These are phyloP conservation scores for Claviceps fusiformis DNA, from an alignment of 2,329 filamentous ascomycete species.

Conservation along the genomic window DNA sequence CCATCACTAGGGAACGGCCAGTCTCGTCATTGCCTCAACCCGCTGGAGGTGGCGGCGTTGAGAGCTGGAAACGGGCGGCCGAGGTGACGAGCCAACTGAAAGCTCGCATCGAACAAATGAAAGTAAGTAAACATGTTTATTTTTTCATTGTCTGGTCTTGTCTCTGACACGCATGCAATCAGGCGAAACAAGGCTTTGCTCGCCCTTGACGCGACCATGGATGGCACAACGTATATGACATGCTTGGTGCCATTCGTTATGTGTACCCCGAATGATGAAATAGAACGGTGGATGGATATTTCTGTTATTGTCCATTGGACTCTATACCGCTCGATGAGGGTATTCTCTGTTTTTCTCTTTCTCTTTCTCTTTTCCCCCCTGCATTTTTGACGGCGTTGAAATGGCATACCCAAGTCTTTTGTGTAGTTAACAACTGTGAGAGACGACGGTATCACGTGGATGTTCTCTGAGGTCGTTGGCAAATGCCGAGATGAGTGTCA, in stretches of 20 bases:
- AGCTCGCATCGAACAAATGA: slow-evolving; percentile 97
- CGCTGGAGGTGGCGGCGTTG: slow-evolving; percentile 27
- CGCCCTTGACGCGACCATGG: slow-evolving; percentile 12
- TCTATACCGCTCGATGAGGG: not conserved
- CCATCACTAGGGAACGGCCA: slow-evolving; percentile 18
- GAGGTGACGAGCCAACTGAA: slow-evolving; percentile 97
- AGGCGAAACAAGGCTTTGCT: slow-evolving; percentile 18
- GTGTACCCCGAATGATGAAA: not conserved
- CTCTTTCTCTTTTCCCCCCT: slow-evolving; percentile 4
- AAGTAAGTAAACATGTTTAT: slow-evolving; percentile 33
- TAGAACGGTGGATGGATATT: not conserved
- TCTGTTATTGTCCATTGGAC: not conserved
- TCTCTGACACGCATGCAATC: not conserved
- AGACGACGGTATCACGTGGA: not conserved
- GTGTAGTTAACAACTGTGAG: slow-evolving; percentile 7
- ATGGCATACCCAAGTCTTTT: slow-evolving; percentile 18
- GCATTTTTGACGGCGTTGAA: slow-evolving; percentile 22
- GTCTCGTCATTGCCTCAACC: slow-evolving; percentile 23
- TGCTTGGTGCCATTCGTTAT: slow-evolving; percentile 2
- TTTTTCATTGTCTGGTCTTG: not conserved
- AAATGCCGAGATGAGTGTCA: not conserved
- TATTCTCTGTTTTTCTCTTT: slow-evolving; percentile 1
- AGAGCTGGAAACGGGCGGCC: slow-evolving; percentile 94
- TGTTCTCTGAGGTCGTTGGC: not conserved
- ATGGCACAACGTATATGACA: not conserved